phyloP scores from a whole-genome alignment of 345 rosid genomes.

The Heritiera littoralis region DNA sequence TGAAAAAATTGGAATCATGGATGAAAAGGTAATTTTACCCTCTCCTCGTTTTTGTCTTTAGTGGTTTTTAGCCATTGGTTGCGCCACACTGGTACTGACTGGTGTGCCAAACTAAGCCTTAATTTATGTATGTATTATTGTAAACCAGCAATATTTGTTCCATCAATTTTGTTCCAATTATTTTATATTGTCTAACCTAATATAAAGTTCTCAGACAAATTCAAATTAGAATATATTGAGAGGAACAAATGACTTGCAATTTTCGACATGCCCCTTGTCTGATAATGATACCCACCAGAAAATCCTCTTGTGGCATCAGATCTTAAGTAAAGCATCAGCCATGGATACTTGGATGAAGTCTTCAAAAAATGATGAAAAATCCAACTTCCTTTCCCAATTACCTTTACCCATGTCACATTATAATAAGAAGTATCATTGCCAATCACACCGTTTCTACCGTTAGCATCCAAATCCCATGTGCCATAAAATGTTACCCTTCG shows the following conservation, averaged over 20 bases:
- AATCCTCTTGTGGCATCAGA: slow-evolving; percentile 34
- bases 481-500: slow-evolving; percentile 34
- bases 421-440: slow-evolving; percentile 38
- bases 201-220: no score
- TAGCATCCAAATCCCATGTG: slow-evolving; percentile 57
- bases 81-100: no score
- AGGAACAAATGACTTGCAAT: slow-evolving; percentile 14
- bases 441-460: slow-evolving; percentile 24
- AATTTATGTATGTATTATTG: slow-evolving; percentile 1
- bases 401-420: slow-evolving; percentile 48
- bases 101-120: no score
- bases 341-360: slow-evolving; percentile 44
- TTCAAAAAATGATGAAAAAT: slow-evolving; percentile 45
- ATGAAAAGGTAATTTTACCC: no score
- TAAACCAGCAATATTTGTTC: no score
- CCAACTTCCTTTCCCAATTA: slow-evolving; percentile 54
- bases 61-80: no score
- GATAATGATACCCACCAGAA: slow-evolving; percentile 36
- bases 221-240: neutral
- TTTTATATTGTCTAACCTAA: no score
- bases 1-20: no score
- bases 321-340: neutral
- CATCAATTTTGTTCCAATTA: no score
- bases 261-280: slow-evolving; percentile 37
- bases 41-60: no score